A percentile compares a stretch with the other conserved stretches of the same genome.
Evolutionary conservation across 202 grass and related monocot species (phyloP).

Genomic region (Elaeis oleifera): DNA sequence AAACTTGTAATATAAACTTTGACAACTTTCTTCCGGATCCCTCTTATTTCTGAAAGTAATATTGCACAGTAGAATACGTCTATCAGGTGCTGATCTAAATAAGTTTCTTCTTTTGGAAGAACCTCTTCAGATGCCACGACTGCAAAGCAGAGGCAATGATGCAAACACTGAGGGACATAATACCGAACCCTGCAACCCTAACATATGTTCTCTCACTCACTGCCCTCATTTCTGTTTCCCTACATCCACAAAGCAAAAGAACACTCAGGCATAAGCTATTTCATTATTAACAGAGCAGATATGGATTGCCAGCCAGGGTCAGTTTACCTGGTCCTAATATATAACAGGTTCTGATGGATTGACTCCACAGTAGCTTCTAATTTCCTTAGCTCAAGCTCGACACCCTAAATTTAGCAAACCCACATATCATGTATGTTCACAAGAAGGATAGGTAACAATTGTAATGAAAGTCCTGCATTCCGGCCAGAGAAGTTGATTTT

Average conservation of each 20-base stretch:
- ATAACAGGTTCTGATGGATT: constrained; percentile 75
- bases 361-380: constrained; percentile 63
- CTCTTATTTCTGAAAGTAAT: no score
- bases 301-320: not conserved
- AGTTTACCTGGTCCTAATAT: constrained; percentile 62
- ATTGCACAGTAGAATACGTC: constrained; percentile 10
- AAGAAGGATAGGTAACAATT: constrained; percentile 18
- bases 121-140: constrained; percentile 75
- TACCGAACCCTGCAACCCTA: constrained; percentile 77
- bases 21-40: no score
- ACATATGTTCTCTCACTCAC: constrained; percentile 73
- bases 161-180: constrained; percentile 69
- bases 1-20: no score
- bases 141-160: constrained; percentile 58
- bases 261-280: constrained; percentile 9
- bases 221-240: constrained; percentile 70
- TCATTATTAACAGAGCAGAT: not conserved
- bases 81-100: constrained; percentile 41
- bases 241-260: constrained; percentile 29
- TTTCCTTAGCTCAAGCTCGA: constrained; percentile 79
- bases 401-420: constrained; percentile 39
- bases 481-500: no score
- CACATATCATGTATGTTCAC: no score
- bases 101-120: constrained; percentile 90
- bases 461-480: constrained; percentile 2